phyloP scores from a whole-genome alignment of 2,329 filamentous ascomycete species.

The Alternaria brassicicola region DNA sequence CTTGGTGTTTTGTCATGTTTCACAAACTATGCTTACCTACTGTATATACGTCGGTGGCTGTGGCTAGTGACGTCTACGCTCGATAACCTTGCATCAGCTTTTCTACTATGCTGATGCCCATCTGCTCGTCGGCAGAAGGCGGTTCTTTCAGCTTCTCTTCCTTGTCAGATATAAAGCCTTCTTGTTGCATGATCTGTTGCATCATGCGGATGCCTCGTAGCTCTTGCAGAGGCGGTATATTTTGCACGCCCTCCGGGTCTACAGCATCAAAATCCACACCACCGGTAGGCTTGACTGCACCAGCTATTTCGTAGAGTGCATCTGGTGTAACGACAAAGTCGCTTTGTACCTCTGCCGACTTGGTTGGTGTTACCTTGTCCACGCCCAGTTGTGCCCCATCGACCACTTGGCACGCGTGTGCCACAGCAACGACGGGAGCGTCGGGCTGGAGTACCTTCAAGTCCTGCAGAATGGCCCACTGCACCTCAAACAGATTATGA shows the following conservation, averaged over 20 bases:
- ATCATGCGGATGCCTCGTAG: slow-evolving; percentile 46
- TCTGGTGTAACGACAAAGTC: slow-evolving; percentile 51
- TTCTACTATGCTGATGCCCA: slow-evolving; percentile 43
- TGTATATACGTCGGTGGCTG: not conserved
- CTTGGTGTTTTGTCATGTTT: slow-evolving; percentile 49
- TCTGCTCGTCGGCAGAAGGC: slow-evolving; percentile 36
- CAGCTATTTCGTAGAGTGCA: slow-evolving; percentile 34
- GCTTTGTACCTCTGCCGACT: slow-evolving; percentile 51
- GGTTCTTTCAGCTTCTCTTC: slow-evolving; percentile 11
- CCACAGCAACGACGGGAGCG: slow-evolving; percentile 45
- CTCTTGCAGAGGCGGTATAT: slow-evolving; percentile 48
- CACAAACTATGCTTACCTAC: not conserved
- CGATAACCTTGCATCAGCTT: slow-evolving; percentile 42
- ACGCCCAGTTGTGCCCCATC: slow-evolving; percentile 32
- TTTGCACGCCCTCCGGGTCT: slow-evolving; percentile 45
- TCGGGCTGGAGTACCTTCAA: slow-evolving; percentile 36
- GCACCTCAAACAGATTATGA: slow-evolving; percentile 52
- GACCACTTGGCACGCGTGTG: slow-evolving; percentile 53
- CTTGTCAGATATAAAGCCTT: slow-evolving; percentile 18
- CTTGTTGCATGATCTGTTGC: slow-evolving; percentile 40
- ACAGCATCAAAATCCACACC: slow-evolving; percentile 51
- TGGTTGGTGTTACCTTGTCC: slow-evolving; percentile 31
- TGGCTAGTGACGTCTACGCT: not conserved
- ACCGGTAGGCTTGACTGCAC: slow-evolving; percentile 41
- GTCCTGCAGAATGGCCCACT: slow-evolving; percentile 51